A percentile compares a stretch with the other conserved stretches of the same genome.
phyloP scores from a whole-genome alignment of 2,329 filamentous ascomycete genomes.

The Sclerotinia subarctica region DNA sequence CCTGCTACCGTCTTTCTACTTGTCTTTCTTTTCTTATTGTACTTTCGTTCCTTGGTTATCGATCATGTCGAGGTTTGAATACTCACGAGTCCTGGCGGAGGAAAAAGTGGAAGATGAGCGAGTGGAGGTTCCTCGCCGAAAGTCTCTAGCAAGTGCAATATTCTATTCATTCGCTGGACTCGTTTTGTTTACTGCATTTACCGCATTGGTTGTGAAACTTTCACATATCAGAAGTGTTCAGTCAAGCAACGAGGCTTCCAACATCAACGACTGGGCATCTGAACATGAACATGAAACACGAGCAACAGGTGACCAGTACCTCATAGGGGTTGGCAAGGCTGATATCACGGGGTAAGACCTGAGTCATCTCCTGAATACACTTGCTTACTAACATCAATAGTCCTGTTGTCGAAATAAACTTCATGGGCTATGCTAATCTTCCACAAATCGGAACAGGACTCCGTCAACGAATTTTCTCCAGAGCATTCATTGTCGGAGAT shows the following conservation, averaged over 20 bases:
- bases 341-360: slow-evolving; percentile 60
- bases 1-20: background rate
- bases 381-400: slow-evolving; percentile 24
- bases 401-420: slow-evolving; percentile 84
- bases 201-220: slow-evolving; percentile 2
- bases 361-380: background rate
- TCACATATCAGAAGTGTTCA: background rate
- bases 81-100: slow-evolving; percentile 2
- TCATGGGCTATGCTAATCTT: slow-evolving; percentile 87
- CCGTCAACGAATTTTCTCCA: slow-evolving; percentile 83
- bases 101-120: slow-evolving; percentile 12
- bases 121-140: background rate
- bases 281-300: slow-evolving; percentile 22
- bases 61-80: slow-evolving; percentile 17
- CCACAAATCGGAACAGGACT: slow-evolving; percentile 79
- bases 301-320: slow-evolving; percentile 44
- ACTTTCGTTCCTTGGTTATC: background rate
- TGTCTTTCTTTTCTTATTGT: background rate
- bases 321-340: slow-evolving; percentile 66
- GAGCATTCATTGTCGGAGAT: slow-evolving; percentile 81
- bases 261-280: background rate
- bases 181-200: slow-evolving; percentile 3
- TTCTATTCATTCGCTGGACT: background rate
- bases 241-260: background rate
- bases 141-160: background rate